Evolutionary conservation across 441 rosid species (phyloP), one percentile per base, ranked within the genome.

Genomic region (Flueggea neowawraea): DNA sequence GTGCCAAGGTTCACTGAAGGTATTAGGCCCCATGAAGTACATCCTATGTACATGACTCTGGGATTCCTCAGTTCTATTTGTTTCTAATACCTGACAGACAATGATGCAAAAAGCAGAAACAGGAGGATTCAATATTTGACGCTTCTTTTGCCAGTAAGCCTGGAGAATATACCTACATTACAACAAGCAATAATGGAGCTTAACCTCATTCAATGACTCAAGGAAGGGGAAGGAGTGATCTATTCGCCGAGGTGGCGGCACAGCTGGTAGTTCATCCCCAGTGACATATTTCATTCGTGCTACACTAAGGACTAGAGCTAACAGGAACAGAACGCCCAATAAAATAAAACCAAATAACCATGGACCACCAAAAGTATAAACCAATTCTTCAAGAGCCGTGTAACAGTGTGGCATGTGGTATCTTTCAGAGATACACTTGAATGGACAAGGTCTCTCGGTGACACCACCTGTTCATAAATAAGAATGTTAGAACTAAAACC

Each of bases 291-390:
- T 95, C 96, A 90, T 89, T 62, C 98, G 82, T 22, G 99, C 99
- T 71, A 92, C 98, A 74, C 99, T 95, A 64, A 92, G 97, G 65
- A 95, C 97, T 77, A 95, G 64, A 4, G 99, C 97, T 69, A 95
- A 81, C 59, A 92, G 89, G 74, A 95, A 78, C 59, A 95, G 88
- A 57, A 95, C 92, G 75, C 91, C 95, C 70, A 89, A 61, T 54
- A 95, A 89, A 73, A 92, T 82, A 75, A 95, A 86, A 76, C 95
- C 80, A 68, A 95, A 95, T 73, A 95, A 72, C 99, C 98, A 92
- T 53, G 98, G 99, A 64, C 99, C 99, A 52, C 99, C 99, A 84
- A 95, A 92, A 55, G 98, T 89, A 78, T 92, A 90, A 69, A 95
- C 85, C 78, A 92, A 79, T 81, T 95, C 98, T 77, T 95, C 98